Evolutionary conservation across 1,139 yeast species (phyloP), one percentile per base, ranked within the genome.

Genomic region (Debaryomyces udenii): DNA sequence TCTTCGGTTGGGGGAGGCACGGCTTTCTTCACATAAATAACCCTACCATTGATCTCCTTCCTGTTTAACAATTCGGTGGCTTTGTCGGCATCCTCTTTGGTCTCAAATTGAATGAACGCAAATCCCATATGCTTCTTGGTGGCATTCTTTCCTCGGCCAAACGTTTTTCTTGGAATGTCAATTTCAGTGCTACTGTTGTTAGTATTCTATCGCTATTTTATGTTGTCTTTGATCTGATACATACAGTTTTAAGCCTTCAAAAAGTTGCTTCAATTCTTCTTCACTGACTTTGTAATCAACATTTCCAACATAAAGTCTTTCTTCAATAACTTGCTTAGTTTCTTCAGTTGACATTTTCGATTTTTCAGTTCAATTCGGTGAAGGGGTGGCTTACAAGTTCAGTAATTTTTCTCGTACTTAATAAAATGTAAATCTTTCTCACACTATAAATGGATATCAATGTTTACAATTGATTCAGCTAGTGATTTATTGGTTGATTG

Each of bases 251-350:
- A 62, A 66, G 6, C 57, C 68, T 40, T 61, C 61, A 46, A 80
- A 68, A 48, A 72, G 68, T 16, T 64, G 69, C 38, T 57, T 60
- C 42, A 81, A 65, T 38, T 79, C 83, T 2, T 68, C 74, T 53
- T 79, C 84, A 18, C 77, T 73, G 27, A 82, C 74, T 28, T 66
- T 57, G 56, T 66, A 78, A 52, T 74, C 74, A 44, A 81, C 71
- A 53, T 80, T 80, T 42, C 79, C 76, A 43, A 81, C 66, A 52
- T 75, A 76, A 48, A 71, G 61, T 67, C 77, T 70, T 36, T 68
- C 71, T 55, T 66, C 73, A 54, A 70, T 66, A 17, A 48, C 41
- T 11, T 47, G 37, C 41, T 45, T 46, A 28, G 50, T 38, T 41
- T 45, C 48, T 49, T 57, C 61, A 39, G 51, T 42, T 42, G 60